Evolutionary conservation across 805 yeast species (phyloP), one percentile per base, ranked within the genome.

Genomic region (Candida awuae): DNA sequence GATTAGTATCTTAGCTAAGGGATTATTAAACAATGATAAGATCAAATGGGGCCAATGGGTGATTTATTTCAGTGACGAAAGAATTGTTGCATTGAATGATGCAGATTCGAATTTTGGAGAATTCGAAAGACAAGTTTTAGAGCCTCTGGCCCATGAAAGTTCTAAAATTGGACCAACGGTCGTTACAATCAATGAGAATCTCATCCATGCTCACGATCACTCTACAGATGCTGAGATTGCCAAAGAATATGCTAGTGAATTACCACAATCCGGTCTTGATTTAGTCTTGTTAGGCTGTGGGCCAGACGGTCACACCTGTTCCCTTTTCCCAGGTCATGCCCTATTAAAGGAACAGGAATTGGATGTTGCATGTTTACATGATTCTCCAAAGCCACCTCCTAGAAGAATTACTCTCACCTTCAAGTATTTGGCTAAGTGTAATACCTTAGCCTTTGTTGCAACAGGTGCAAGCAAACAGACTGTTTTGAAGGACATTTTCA

Each of bases 291-390:
- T 87, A 46, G 97, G 97, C 17, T 83, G 92, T 58, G 97, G 97
- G 7, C 96, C 96, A 26, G 97, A 87, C 54, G 97, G 96, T 28
- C 97, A 87, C 60, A 87, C 95, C 5, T 84, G 95, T 64, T 87
- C 96, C 1, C 67, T 87, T 46, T 87, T 87, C 73, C 96, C 96
- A 10, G 87, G 81, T 28, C 95, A 86, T 58, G 52, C 59, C 44
- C 68, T 85, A 51, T 67, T 87, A 41, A 47, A 70, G 27, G 90
- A 81, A 55, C 58, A 63, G 20, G 35, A 56, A 8, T 63, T 67
- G 44, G 59, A 61, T 30, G 79, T 87, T 41, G 75, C 88, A 8
- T 62, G 75, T 52, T 74, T 88, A 46, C 68, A 70, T 36, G 90
- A 87, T 58, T 83, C 94, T 9, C 96, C 96, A 59, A 88, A 88